Evolutionary conservation across 2,329 filamentous ascomycete genomes (phyloP), one percentile per base, ranked within the genome.

Genomic region (Pestalotiopsis sp.): DNA sequence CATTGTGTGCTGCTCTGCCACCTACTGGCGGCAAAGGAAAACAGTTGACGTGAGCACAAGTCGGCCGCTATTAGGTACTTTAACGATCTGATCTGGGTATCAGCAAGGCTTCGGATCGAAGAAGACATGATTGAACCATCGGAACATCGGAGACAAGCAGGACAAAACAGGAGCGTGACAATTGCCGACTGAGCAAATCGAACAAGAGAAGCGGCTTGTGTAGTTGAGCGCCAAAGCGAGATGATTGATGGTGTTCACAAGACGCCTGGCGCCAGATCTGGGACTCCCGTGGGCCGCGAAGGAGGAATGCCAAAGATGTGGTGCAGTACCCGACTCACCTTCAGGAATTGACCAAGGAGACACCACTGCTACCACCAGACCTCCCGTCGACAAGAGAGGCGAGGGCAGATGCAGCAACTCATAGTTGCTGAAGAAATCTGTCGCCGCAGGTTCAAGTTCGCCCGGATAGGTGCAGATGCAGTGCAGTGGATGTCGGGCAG

Each of bases 361-460:
- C 27, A 61, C 14, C 36, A 12, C 17, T 61, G 59, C 59, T 61
- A 61, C 59, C 59, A 38, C 12, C 31, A 14, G 41, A 39, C 36
- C 12, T 61, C 27, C 59, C 59, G 14, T 9, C 59, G 27, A 59
- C 14, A 59, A 59, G 57, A 36, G 17, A 17, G 25, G 31, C 36
- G n/a, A 39, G 14, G 20, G 59, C 59, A 61, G 59, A n/a, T 36
- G 59, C 36, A 27, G 20, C 59, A 61, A 61, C 59, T 61, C 59
- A 61, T 61, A 61, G 59, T 61, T n/a, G 59, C 59, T 27, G 59
- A 58, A 31, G 2, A 58, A 58, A 27, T 36, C 6, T 13, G n/a
- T 25, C 59, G 13, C 25, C 23, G 20, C 23, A 23, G 20, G 23
- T 14, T 59, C 36, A 20, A 23, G n/a, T 39, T 36, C 14, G 23